Conservation (phyloP, 129 eudicot species). For the carrot (Daucus carota) region DH1_v3.0 NC_030382.2:56559001-56559500, state of each 20-base stretch:
- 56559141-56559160: slow-evolving; percentile 68
- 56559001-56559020: neutral
- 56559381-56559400: slow-evolving; percentile 4
- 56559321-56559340: slow-evolving; percentile 22
- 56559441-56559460: slow-evolving; percentile 62
- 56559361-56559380: slow-evolving; percentile 9
- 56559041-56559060: slow-evolving; percentile 27
- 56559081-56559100: slow-evolving; percentile 74
- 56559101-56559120: slow-evolving; percentile 68
- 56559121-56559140: slow-evolving; percentile 59
- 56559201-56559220: slow-evolving; percentile 69
- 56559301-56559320: slow-evolving; percentile 34
- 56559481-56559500: slow-evolving; percentile 58
- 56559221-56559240: slow-evolving; percentile 65
- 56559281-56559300: slow-evolving; percentile 49
- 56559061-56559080: slow-evolving; percentile 51
- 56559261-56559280: slow-evolving; percentile 51
- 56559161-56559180: slow-evolving; percentile 79
- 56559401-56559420: slow-evolving; percentile 44
- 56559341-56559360: slow-evolving; percentile 16
- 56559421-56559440: slow-evolving; percentile 59
- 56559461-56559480: slow-evolving; percentile 49
- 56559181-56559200: slow-evolving; percentile 61
- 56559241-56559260: slow-evolving; percentile 53
- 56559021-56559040: neutral